Evolutionary conservation across 108 stramenopile genomes (phyloP).

Genomic region (Fistulifera pelliculosa): DNA sequence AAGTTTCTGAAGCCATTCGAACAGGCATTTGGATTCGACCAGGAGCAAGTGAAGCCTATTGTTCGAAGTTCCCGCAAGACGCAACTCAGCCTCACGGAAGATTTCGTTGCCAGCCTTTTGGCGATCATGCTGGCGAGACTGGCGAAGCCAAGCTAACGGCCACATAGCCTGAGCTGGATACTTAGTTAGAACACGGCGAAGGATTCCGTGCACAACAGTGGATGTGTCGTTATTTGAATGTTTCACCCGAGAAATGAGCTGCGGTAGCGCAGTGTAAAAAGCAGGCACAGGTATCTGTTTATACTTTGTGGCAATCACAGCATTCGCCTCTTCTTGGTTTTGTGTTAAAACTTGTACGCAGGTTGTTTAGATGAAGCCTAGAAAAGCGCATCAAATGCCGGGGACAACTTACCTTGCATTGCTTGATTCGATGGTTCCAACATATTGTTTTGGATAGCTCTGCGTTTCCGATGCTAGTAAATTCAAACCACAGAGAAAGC

Average conservation of each 20-base stretch:
- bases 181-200: constrained; percentile 55
- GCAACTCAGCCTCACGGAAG: constrained; percentile 53
- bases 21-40: constrained; percentile 39
- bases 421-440: no score
- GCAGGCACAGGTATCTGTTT: constrained; percentile 47
- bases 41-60: constrained; percentile 34
- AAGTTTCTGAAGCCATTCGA: constrained; percentile 49
- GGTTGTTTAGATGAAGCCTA: not conserved
- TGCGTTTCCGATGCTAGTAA: constrained; percentile 18
- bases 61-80: constrained; percentile 36
- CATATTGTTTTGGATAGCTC: no score
- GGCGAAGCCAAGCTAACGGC: constrained; percentile 75
- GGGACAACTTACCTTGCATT: not conserved
- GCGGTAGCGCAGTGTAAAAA: constrained; percentile 82
- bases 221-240: constrained; percentile 54
- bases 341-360: constrained; percentile 8
- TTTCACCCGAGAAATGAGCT: constrained; percentile 63
- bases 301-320: constrained; percentile 35
- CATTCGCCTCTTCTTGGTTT: constrained; percentile 50
- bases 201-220: constrained; percentile 45
- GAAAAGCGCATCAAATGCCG: not conserved
- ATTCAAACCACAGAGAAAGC: constrained; percentile 83
- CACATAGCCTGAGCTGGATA: constrained; percentile 83
- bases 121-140: constrained; percentile 44
- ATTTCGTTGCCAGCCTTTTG: constrained; percentile 58